phyloP scores from a whole-genome alignment of 768 basidiomycete genomes.

The Podaxis sp. region DNA sequence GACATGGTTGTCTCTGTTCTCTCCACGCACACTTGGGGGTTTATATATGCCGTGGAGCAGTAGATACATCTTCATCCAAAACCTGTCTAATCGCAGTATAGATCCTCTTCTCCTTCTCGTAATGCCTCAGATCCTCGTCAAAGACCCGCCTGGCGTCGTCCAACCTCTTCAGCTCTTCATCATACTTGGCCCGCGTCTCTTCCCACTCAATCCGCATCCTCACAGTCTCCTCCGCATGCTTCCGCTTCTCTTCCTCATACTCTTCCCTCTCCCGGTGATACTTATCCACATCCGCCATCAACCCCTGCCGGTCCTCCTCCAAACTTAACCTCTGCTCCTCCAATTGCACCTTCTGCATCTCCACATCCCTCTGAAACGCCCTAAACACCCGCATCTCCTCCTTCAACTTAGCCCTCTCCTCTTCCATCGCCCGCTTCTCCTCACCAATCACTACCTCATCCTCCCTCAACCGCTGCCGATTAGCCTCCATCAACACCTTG shows the following conservation, averaged over 20 bases:
- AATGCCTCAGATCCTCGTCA: conserved; percentile 4
- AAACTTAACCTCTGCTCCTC: conserved; percentile 8
- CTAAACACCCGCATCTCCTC: conserved; percentile 1
- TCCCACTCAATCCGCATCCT: conserved; percentile 6
- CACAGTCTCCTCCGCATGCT: conserved; percentile 9
- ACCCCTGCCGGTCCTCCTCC: background rate
- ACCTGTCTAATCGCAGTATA: conserved; percentile 9
- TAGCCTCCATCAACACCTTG: conserved; percentile 11
- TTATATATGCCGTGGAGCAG: background rate
- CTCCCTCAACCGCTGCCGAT: conserved; percentile 9
- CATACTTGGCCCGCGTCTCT: conserved; percentile 6
- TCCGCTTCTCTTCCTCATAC: conserved; percentile 8
- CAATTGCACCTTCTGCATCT: background rate
- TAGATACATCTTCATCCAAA: conserved; percentile 5
- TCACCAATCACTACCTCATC: conserved; percentile 3
- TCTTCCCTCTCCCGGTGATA: conserved; percentile 1
- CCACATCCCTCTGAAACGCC: conserved; percentile 5
- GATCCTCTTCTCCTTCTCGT: conserved; percentile 8
- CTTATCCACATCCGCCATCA: conserved; percentile 3
- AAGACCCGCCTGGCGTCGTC: conserved; percentile 2
- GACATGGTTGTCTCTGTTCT: background rate
- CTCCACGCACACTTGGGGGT: background rate
- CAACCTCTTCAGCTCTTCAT: background rate
- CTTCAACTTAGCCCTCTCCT: background rate
- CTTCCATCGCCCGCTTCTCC: conserved; percentile 4